Conservation (phyloP, 169 alveolate species). For the Condylostoma magnum region DNA sequence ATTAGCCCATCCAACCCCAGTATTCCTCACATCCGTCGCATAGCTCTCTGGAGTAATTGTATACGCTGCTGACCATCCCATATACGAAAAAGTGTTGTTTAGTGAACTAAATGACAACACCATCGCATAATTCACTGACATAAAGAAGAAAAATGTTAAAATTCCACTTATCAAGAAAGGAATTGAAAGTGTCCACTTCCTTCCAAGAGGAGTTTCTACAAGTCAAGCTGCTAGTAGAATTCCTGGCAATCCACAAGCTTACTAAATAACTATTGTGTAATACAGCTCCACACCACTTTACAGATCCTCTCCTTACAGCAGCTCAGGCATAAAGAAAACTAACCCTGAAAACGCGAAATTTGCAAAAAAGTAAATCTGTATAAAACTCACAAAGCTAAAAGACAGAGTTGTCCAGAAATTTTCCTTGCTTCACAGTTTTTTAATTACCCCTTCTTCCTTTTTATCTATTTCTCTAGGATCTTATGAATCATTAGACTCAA, state of each 20-base stretch:
- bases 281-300: background rate
- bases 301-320: constrained; percentile 8
- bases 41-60: constrained; percentile 12
- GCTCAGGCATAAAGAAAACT: constrained; percentile 19
- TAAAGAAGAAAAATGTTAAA: constrained; percentile 2
- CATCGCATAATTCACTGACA: background rate
- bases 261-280: background rate
- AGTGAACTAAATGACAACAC: background rate
- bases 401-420: background rate
- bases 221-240: background rate
- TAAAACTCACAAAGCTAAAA: background rate
- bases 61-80: background rate
- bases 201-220: constrained; percentile 2
- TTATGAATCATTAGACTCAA: background rate
- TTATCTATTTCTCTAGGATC: background rate
- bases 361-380: background rate
- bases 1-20: background rate
- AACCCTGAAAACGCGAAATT: background rate
- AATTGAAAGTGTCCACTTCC: background rate
- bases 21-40: constrained; percentile 21
- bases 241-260: constrained; percentile 18
- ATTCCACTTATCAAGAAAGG: background rate
- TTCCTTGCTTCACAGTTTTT: background rate
- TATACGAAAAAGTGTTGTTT: background rate
- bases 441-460: background rate